phyloP scores from a whole-genome alignment of 176 grass and related monocot species.

The Phyllostachys edulis region DNA sequence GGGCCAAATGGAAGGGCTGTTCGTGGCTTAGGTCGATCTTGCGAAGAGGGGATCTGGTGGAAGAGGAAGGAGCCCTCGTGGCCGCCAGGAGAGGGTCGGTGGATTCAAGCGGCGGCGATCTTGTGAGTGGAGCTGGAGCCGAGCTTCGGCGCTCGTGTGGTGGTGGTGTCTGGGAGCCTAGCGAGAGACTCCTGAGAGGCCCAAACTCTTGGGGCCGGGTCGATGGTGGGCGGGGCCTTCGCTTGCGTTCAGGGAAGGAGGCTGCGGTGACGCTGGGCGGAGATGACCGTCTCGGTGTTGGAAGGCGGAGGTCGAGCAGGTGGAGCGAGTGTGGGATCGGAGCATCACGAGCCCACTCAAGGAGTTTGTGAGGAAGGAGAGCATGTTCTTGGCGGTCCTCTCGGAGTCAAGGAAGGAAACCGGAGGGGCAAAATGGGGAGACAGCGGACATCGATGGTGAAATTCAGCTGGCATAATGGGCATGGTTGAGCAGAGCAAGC shows the following conservation, averaged over 20 bases:
- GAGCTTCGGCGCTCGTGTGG: slow-evolving; percentile 53
- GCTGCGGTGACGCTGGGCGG: background rate
- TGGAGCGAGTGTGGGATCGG: slow-evolving; percentile 75
- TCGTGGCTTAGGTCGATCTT: slow-evolving; percentile 74
- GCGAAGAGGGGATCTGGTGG: slow-evolving; percentile 34
- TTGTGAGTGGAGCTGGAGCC: slow-evolving; percentile 21
- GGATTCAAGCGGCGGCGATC: slow-evolving; percentile 18
- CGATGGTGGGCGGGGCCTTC: slow-evolving; percentile 65
- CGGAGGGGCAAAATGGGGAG: slow-evolving; percentile 41
- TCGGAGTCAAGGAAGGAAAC: slow-evolving; percentile 68
- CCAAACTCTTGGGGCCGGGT: slow-evolving; percentile 83
- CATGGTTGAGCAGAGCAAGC: slow-evolving; percentile 29
- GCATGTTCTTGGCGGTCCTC: slow-evolving; percentile 60
- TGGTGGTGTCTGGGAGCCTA: slow-evolving; percentile 47
- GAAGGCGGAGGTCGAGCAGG: slow-evolving; percentile 50
- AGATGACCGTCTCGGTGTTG: slow-evolving; percentile 20
- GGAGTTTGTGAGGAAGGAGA: slow-evolving; percentile 61
- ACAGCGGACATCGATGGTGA: slow-evolving; percentile 28
- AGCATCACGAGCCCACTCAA: slow-evolving; percentile 64
- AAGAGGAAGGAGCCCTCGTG: slow-evolving; percentile 28
- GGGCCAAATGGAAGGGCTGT: slow-evolving; percentile 37
- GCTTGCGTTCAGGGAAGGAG: slow-evolving; percentile 56
- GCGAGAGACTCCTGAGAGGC: slow-evolving; percentile 47
- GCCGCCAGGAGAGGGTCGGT: background rate
- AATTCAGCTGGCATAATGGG: slow-evolving; percentile 13